These are phyloP conservation scores for Curvularia verruculosa DNA, from an alignment of 2,329 filamentous ascomycete genomes.

Conservation along the genomic window DNA sequence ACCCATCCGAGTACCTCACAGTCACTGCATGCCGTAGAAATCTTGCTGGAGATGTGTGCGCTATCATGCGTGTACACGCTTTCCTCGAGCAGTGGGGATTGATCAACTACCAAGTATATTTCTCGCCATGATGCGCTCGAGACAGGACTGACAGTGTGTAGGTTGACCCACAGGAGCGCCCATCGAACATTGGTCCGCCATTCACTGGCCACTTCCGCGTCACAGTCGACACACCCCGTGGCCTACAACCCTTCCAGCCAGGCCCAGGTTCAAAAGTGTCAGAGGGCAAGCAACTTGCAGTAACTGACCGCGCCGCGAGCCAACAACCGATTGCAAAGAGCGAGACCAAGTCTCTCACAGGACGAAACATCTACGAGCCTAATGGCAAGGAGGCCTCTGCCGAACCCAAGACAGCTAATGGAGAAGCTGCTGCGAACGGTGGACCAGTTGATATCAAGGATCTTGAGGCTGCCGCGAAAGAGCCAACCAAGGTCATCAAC, in stretches of 20 bases:
- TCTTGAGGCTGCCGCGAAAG: slow-evolving; percentile 65
- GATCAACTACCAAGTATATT: slow-evolving; percentile 92
- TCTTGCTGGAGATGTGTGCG: slow-evolving; percentile 94
- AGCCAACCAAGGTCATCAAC: slow-evolving; percentile 70
- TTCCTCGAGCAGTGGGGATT: slow-evolving; percentile 98
- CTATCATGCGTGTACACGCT: slow-evolving; percentile 97
- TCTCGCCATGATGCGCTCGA: background rate
- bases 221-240: slow-evolving; percentile 92
- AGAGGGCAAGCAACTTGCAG: slow-evolving; percentile 64
- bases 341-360: slow-evolving; percentile 89
- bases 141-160: slow-evolving; percentile 49
- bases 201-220: slow-evolving; percentile 98
- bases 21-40: slow-evolving; percentile 96
- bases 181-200: slow-evolving; percentile 92
- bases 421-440: slow-evolving; percentile 75
- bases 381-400: slow-evolving; percentile 81
- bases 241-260: slow-evolving; percentile 93
- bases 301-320: slow-evolving; percentile 74
- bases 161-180: slow-evolving; percentile 95
- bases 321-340: slow-evolving; percentile 71
- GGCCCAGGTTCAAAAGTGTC: slow-evolving; percentile 72
- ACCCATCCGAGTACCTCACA: slow-evolving; percentile 93
- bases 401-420: slow-evolving; percentile 62
- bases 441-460: slow-evolving; percentile 66
- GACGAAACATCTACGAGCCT: slow-evolving; percentile 93